phyloP scores from a whole-genome alignment of 2,329 filamentous ascomycete species.

The Diaporthe ampelina region DNA sequence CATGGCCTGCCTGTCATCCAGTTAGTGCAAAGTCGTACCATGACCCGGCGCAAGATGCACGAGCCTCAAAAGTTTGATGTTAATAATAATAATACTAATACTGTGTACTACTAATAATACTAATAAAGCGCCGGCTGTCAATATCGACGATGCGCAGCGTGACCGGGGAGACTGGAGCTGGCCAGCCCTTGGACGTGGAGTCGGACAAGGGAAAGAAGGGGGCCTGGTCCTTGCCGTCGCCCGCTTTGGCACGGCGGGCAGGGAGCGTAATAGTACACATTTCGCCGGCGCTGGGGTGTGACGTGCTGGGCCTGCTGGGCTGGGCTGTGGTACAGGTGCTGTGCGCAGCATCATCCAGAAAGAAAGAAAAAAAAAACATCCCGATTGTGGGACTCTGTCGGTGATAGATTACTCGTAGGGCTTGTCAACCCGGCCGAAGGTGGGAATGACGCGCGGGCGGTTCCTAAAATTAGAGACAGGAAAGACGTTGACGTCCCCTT shows the following conservation, averaged over 20 bases:
- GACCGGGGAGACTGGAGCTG: neutral
- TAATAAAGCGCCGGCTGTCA: conserved; percentile 20
- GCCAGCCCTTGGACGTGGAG: neutral
- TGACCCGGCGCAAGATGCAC: neutral
- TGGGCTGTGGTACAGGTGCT: neutral
- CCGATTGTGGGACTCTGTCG: conserved; percentile 9
- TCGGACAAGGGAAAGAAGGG: neutral
- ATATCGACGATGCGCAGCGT: neutral
- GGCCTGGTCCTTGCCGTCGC: conserved; percentile 23
- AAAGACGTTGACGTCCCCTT: conserved; percentile 9
- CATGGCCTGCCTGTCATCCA: neutral
- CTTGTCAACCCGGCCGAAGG: conserved; percentile 20
- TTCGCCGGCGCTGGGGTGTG: neutral
- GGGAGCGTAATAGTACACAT: neutral
- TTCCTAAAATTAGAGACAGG: conserved; percentile 27
- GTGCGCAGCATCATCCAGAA: neutral
- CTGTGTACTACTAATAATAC: neutral
- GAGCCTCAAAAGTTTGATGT: conserved; percentile 7
- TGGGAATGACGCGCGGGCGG: conserved; percentile 27
- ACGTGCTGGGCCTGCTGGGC: neutral
- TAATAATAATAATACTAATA: neutral
- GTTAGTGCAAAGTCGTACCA: neutral
- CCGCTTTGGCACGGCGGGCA: conserved; percentile 10
- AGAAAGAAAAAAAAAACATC: neutral
- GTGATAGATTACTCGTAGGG: conserved; percentile 29